These are phyloP conservation scores for Verbena officinalis DNA, from an alignment of 257 asterid species.

Conservation along the genomic window DNA sequence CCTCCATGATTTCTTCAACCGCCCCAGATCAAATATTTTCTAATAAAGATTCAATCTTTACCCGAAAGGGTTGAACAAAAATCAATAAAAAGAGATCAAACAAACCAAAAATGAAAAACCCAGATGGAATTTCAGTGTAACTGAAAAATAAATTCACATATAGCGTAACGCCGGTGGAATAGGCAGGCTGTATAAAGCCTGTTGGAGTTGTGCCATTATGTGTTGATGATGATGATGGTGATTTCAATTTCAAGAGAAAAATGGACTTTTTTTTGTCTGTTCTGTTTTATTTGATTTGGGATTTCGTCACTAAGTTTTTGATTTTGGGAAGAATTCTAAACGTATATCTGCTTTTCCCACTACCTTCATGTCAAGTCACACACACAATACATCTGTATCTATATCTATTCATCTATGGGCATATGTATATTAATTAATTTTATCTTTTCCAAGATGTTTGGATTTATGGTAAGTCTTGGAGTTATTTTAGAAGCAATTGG, in stretches of 20 bases:
- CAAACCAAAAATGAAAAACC: conserved; percentile 19
- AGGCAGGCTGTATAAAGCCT: conserved; percentile 28
- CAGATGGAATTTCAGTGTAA: conserved; percentile 23
- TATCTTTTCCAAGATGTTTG: background rate
- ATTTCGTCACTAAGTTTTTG: conserved; percentile 18
- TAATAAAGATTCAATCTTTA: conserved; percentile 23
- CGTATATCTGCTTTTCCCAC: conserved; percentile 19
- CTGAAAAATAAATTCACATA: conserved; percentile 8
- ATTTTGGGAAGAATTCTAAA: conserved; percentile 28
- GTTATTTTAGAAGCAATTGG: background rate
- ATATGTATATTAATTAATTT: background rate
- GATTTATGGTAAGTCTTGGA: background rate
- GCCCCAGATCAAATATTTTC: conserved; percentile 36
- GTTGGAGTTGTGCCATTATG: conserved; percentile 32
- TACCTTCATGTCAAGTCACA: conserved; percentile 3
- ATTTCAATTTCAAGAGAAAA: conserved; percentile 13
- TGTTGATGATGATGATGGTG: background rate
- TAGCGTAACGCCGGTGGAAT: conserved; percentile 30
- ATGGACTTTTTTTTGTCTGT: background rate
- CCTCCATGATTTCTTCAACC: conserved; percentile 49
- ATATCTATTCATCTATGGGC: too few relatives aligned
- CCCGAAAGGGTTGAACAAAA: background rate
- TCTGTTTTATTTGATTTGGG: background rate
- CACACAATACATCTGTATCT: conserved; percentile 26
- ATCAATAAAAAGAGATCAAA: conserved; percentile 19